Base-by-base conservation (phyloP, 139 green algal genomes). In the Chlorella ohadii region DNA sequence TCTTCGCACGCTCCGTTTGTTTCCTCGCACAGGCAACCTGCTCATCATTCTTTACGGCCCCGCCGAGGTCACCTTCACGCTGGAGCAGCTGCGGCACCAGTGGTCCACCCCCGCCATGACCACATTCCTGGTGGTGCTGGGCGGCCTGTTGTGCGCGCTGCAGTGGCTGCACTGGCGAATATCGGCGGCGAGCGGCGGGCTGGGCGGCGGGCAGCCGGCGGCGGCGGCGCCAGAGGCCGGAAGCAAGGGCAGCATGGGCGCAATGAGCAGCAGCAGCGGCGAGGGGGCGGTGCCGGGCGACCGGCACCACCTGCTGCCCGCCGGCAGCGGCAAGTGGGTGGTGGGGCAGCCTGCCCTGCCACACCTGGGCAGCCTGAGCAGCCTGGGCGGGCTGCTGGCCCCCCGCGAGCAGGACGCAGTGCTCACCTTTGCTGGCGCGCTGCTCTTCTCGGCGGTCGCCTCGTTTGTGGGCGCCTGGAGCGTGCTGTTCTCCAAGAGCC, bases 381-480 rank as follows among this genome's bases (percentile, higher is more conserved):
- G 33, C 66, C 28, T 36, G 16, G 12, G 51, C 51, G 66, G 31
- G 66, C n/a, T 72, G 65, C 47, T 51, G 73, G 39, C 0, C 31
- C n/a, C 73, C 16, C 51, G 73, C 2, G 76, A 79, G 34, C 51
- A n/a, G 4, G 80, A 85, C 36, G 28, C 80, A 25, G 55, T 68
- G 16, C 47, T 27, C 7, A 65, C 85, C 39, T 90, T 90, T 81
- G 68, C 41, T 2, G 82, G 74, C 55, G 89, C 89, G 23, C 17
- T 91, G 61, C 84, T 92, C 23, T 92, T 91, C 75, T 92, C 89
- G n/a, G 89, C 87, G 6, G 86, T 88, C 27, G 72, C 89, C 12
- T 88, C 87, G 2, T 72, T 92, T 31, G 80, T 92, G 38, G 89
- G 88, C 36, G 88, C 89, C 23, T 91, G 87, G 87, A 88, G 79